Evolutionary conservation across 352 stramenopile genomes (phyloP), one percentile per base, ranked within the genome.

Genomic region (Phytophthora melonis): DNA sequence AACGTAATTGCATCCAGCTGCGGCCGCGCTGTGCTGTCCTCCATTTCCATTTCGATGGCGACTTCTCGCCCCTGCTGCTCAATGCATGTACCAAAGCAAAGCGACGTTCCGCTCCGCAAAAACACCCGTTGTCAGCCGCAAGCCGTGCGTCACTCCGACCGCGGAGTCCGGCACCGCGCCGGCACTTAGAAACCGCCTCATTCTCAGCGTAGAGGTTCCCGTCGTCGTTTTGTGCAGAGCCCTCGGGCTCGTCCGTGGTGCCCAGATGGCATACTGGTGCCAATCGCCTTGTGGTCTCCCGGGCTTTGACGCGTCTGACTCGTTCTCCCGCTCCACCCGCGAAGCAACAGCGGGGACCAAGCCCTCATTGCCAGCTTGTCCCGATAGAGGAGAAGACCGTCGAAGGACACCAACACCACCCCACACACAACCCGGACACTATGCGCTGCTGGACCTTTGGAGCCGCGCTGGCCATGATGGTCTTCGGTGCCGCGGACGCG

Each of bases 331-430:
- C 19, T 45, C 23, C 36, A 41, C 23, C n/a, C 58, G 52, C 50
- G 9, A 18, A 23, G 30, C 21, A 58, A 66, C 39, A 58, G 30
- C 65, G 39, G 19, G 34, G 19, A 36, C 32, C 32, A 21, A 71
- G 58, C 59, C 30, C 50, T 79, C 78, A 85, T 82, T 86, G 71
- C 61, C 45, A 65, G 70, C 73, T 77, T 79, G 57, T 63, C 74
- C 67, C 27, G 57, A 58, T 77, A 63, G 57, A 77, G 58, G 63
- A 74, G 49, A 77, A 83, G 72, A 75, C 72, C 68, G 60, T 66
- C 43, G 34, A 55, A 77, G 41, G 58, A 69, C 60, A 27, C 25
- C 47, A 39, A 53, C 45, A 57, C 7, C 32, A 11, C 32, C 32
- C 32, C 32, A 13, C 32, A 36, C 16, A 34, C 57, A 62, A 10